Percentiles rank a stretch among this genome's conserved stretches.
phyloP scores from a whole-genome alignment of 768 basidiomycete species.

The Exsudoporus frostii region DNA sequence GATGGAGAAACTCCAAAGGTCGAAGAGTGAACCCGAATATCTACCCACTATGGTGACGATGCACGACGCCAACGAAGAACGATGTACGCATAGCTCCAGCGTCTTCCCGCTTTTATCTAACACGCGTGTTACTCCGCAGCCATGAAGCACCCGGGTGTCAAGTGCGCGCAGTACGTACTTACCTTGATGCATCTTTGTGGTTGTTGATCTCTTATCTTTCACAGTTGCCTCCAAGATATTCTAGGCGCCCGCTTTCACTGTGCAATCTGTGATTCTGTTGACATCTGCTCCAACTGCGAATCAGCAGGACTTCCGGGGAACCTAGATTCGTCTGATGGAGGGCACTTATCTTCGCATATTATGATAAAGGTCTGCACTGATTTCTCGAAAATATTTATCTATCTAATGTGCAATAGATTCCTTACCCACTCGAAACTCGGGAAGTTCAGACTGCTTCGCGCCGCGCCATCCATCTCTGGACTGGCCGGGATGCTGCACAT shows the following conservation, averaged over 20 bases:
- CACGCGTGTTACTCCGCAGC: slow-evolving; percentile 38
- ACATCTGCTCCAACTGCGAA: slow-evolving; percentile 87
- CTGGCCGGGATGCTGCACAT: slow-evolving; percentile 66
- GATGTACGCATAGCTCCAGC: slow-evolving; percentile 43
- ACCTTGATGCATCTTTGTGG: not conserved
- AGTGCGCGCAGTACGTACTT: slow-evolving; percentile 76
- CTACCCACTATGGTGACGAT: slow-evolving; percentile 19
- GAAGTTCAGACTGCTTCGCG: slow-evolving; percentile 77
- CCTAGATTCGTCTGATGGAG: slow-evolving; percentile 70
- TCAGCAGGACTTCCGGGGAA: slow-evolving; percentile 83
- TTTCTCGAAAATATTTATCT: not conserved
- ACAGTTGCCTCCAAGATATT: slow-evolving; percentile 84
- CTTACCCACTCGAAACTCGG: slow-evolving; percentile 69
- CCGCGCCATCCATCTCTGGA: slow-evolving; percentile 73
- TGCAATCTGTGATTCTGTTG: slow-evolving; percentile 79
- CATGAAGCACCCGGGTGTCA: slow-evolving; percentile 75
- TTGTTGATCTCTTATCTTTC: not conserved
- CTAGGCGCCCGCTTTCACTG: slow-evolving; percentile 93
- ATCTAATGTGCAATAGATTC: slow-evolving; percentile 55
- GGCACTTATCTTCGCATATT: slow-evolving; percentile 83
- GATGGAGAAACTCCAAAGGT: slow-evolving; percentile 54
- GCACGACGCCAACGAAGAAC: slow-evolving; percentile 51
- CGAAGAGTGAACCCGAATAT: slow-evolving; percentile 40
- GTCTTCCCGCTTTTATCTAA: not conserved
- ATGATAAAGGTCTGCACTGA: slow-evolving; percentile 75